Percentiles rank a stretch among this genome's conserved stretches.
Conservation (phyloP, 1,284 basidiomycete species). For the Ceratobasidium sp. region DNA sequence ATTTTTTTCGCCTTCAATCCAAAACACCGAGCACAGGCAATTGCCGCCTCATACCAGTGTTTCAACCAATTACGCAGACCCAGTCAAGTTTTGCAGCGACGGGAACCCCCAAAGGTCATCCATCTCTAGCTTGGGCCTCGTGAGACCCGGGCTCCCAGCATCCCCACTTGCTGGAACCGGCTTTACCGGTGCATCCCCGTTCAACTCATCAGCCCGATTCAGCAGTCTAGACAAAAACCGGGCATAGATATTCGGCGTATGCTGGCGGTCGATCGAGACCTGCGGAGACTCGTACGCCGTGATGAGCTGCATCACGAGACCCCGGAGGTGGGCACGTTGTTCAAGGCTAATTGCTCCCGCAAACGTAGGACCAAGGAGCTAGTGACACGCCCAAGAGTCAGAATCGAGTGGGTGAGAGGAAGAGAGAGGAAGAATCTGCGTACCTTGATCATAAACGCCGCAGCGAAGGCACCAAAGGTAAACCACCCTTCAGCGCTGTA, state of each 20-base stretch:
- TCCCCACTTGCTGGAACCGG: too few species aligned
- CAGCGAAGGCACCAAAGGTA: constrained; percentile 86
- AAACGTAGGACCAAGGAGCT: constrained; percentile 70
- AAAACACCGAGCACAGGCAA: too few species aligned
- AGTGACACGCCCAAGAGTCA: background rate
- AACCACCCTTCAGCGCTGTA: constrained; percentile 90
- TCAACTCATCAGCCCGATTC: constrained; percentile 34
- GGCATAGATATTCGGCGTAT: constrained; percentile 84
- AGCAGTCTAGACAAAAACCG: constrained; percentile 68
- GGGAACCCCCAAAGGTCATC: constrained; percentile 24
- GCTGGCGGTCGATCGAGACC: constrained; percentile 83
- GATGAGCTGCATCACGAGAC: constrained; percentile 78
- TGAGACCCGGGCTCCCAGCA: too few species aligned
- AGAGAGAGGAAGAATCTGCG: constrained; percentile 68
- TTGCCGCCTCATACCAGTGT: too few species aligned
- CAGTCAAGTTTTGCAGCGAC: constrained; percentile 11
- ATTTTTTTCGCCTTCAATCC: too few species aligned
- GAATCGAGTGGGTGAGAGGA: background rate
- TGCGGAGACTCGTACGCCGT: constrained; percentile 76
- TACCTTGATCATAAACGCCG: constrained; percentile 85
- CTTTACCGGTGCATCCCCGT: constrained; percentile 3
- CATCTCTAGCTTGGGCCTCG: constrained; percentile 25
- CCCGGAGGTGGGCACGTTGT: constrained; percentile 77
- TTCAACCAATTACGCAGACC: too few species aligned
- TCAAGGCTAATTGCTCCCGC: constrained; percentile 69